Conservation (phyloP, 2,329 filamentous ascomycete genomes). For the Sclerotinia minor region DNA sequence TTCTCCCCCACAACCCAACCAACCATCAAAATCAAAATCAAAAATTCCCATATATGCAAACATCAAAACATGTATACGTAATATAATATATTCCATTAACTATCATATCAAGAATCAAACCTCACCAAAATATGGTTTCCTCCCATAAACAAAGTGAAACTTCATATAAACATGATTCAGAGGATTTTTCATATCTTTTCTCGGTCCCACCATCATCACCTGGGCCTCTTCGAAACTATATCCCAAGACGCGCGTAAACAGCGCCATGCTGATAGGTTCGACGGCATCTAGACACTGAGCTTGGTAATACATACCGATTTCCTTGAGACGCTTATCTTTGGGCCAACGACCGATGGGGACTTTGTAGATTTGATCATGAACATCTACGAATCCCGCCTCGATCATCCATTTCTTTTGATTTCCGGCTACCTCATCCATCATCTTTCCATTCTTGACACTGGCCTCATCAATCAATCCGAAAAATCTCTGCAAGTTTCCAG, state of each 20-base stretch:
- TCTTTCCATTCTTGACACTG: conserved; percentile 49
- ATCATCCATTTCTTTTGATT: conserved; percentile 44
- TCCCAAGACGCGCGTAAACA: conserved; percentile 50
- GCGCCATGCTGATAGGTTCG: conserved; percentile 23
- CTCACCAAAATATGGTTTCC: conserved; percentile 9
- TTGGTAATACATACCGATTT: conserved; percentile 25
- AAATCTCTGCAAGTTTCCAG: conserved; percentile 49
- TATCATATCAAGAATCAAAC: not conserved
- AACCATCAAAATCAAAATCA: too few species aligned
- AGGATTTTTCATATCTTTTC: conserved; percentile 48
- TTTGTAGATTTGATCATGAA: conserved; percentile 36
- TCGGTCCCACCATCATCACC: conserved; percentile 49
- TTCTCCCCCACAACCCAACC: too few species aligned
- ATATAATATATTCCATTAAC: not conserved
- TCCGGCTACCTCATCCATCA: conserved; percentile 46
- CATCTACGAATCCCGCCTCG: conserved; percentile 54
- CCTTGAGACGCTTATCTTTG: conserved; percentile 36
- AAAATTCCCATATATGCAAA: not conserved
- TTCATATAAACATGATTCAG: conserved; percentile 53
- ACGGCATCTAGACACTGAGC: conserved; percentile 24
- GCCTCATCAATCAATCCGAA: conserved; percentile 50
- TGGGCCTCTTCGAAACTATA: conserved; percentile 52
- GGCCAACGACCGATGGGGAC: conserved; percentile 55
- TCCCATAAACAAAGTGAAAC: conserved; percentile 49
- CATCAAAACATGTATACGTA: not conserved